Evolutionary conservation across 306 rosid genomes (phyloP).

Genomic region (Lathyrus oleraceus): DNA sequence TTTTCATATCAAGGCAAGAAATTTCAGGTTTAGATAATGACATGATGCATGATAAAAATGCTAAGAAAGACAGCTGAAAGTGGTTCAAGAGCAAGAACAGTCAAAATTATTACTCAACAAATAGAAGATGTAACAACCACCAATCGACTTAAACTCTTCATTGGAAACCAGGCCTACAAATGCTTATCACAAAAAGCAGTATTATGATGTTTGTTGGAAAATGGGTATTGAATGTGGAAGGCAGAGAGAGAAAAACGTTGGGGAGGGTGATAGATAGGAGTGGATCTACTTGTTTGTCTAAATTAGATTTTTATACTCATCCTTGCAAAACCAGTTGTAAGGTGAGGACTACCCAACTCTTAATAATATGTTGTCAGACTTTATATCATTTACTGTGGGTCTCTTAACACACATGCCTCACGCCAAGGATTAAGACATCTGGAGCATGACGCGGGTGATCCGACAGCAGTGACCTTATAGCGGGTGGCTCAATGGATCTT

Average conservation of each 20-base stretch:
- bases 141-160: conserved; percentile 3
- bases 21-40: not conserved
- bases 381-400: too few relatives aligned
- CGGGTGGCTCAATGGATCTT: too few relatives aligned
- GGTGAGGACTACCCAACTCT: too few relatives aligned
- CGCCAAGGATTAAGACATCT: too few relatives aligned
- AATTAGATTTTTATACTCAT: too few relatives aligned
- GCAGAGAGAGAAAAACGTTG: not conserved
- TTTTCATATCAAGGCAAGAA: conserved; percentile 17
- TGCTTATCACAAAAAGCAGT: not conserved
- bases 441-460: too few relatives aligned
- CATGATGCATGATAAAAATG: conserved; percentile 5
- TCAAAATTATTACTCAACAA: not conserved
- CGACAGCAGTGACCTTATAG: too few relatives aligned
- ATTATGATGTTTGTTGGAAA: not conserved
- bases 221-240: not conserved
- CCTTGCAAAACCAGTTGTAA: too few relatives aligned
- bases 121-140: not conserved
- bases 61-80: conserved; percentile 9
- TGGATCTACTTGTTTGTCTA: not conserved
- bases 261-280: not conserved
- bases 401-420: too few relatives aligned
- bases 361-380: too few relatives aligned
- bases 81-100: conserved; percentile 3
- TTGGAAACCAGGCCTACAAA: not conserved